Base-by-base conservation (phyloP, 179 eudicot genomes). In the Spinacia oleracea region DNA sequence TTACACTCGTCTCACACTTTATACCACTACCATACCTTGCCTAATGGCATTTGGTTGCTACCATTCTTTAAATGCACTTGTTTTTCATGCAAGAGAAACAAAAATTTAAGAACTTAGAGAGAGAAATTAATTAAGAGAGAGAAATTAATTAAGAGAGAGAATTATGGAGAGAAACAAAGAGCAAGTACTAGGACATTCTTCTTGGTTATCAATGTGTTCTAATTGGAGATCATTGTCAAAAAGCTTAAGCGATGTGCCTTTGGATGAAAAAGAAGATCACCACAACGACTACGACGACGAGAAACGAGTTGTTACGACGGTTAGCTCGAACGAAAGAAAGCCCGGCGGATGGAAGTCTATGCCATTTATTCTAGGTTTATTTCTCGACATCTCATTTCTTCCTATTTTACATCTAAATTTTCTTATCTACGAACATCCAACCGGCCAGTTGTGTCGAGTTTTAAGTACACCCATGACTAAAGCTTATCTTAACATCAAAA, bases 321-420 rank as follows among this genome's bases (percentile, higher is more conserved):
- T 76, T 29, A 65, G 67, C 55, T 58, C 66, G 25, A 38, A 73
- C 51, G 76, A 34, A 15, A 85, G 81, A 62, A 85, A 83, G 82
- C 92, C 89, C 10, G 88, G 89, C 72, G 94, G 94, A 77, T 90
- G 94, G 94, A 90, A 83, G 60, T 80, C 88, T 77, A 90, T 90
- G 92, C 94, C 94, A 65, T 90, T 74, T 64, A 84, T 90, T 83
- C 68, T 90, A 83, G 94, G 94, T 90, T 1, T 15, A 1, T 73
- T 4, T 72, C 23, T 79, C n/a, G n/a, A n/a, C n/a, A n/a, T n/a
- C 40, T 60, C 56, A 4, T 35, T 31, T 48, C 67, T 76, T 18
- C n/a, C 6, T 20, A 9, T 34, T 9, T 48, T 10, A 45, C 12
- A 16, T 48, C 20, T 9, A 48, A 48, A 15, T 8, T 48, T 48